Conservation (phyloP, 257 asterid genomes). For the Lycium ferocissimum region DNA sequence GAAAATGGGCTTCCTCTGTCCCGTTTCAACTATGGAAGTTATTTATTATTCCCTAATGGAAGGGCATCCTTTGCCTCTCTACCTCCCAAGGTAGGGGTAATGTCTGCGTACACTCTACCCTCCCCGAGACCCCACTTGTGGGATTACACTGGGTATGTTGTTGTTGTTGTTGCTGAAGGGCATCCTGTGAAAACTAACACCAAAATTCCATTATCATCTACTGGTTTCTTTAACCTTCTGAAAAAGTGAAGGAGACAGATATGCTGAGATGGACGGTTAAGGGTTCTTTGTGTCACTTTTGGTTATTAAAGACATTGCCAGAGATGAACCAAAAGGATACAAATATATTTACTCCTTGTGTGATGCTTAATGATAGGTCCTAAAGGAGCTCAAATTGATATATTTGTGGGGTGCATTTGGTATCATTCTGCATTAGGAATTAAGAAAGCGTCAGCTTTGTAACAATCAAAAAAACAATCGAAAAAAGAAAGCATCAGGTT, state of each 20-base stretch:
- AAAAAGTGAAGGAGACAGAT: slow-evolving; percentile 20
- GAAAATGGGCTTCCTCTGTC: not conserved
- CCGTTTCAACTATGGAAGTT: slow-evolving; percentile 19
- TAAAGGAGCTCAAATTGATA: slow-evolving; percentile 14
- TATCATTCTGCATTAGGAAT: not conserved
- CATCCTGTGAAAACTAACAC: not conserved
- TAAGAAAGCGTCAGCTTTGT: slow-evolving; percentile 20
- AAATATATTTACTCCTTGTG: slow-evolving; percentile 4
- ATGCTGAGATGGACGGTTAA: slow-evolving; percentile 4
- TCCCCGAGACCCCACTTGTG: too few species aligned
- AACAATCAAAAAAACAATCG: too few species aligned
- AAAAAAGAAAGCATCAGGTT: not conserved
- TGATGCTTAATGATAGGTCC: not conserved
- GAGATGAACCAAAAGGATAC: slow-evolving; percentile 15
- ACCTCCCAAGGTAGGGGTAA: too few species aligned
- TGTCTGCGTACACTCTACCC: too few species aligned
- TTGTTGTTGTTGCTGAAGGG: not conserved
- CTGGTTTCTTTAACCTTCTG: slow-evolving; percentile 2
- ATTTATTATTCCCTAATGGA: not conserved
- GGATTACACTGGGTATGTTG: too few species aligned
- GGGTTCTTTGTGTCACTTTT: slow-evolving; percentile 22
- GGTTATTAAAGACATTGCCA: not conserved
- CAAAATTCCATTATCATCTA: not conserved
- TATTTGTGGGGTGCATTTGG: not conserved
- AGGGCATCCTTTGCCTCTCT: not conserved